phyloP scores from a whole-genome alignment of 1,284 basidiomycete genomes.

The Anthracocystis walkeri region DNA sequence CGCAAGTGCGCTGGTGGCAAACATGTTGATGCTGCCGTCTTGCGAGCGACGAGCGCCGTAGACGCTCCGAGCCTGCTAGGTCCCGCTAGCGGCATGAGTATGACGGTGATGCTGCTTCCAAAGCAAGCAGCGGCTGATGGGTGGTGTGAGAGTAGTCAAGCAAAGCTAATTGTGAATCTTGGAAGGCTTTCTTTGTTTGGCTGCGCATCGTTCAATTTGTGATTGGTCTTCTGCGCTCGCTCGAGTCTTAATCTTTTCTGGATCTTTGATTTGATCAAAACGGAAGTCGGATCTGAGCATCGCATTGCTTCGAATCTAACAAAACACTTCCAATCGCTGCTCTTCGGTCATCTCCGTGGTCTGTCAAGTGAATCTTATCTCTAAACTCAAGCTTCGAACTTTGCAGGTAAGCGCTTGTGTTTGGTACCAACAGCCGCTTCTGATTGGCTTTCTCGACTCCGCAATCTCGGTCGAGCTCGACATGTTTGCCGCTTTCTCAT shows the following conservation, averaged over 20 bases:
- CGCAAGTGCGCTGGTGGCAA: conserved; percentile 4
- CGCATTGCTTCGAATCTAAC: no score
- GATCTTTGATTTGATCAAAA: no score
- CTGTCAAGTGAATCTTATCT: conserved; percentile 6
- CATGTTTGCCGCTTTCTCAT: neutral
- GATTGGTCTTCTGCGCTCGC: no score
- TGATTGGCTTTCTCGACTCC: conserved; percentile 7
- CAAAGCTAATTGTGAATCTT: neutral
- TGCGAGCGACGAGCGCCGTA: neutral
- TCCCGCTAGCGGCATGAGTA: conserved; percentile 23
- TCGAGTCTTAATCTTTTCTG: no score
- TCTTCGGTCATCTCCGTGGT: no score
- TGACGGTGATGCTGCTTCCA: neutral
- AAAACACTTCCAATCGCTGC: no score
- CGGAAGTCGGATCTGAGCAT: no score
- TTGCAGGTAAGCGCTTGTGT: neutral
- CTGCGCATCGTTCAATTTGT: no score
- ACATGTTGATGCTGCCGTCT: neutral
- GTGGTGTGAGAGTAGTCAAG: neutral
- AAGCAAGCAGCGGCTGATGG: neutral
- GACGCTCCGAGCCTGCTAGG: conserved; percentile 23
- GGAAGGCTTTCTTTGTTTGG: no score
- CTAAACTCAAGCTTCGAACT: no score
- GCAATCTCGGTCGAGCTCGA: conserved; percentile 17
- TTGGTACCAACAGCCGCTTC: neutral